Base-by-base conservation (phyloP, 2,329 filamentous ascomycete species). In the Colletotrichum somersetense region DNA sequence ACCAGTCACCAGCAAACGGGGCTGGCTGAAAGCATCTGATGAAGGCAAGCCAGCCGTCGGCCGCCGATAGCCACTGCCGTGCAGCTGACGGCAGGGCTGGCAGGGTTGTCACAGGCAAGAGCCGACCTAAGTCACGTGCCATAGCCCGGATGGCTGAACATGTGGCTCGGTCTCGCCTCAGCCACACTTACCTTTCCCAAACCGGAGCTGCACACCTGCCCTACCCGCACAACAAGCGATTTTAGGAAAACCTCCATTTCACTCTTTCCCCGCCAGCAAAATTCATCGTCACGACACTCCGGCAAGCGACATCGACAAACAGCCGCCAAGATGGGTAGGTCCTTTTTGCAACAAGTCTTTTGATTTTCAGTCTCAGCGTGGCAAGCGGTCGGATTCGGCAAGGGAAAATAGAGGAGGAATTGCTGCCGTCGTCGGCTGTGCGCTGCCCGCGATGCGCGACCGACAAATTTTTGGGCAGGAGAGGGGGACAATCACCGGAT, bases 271-370 rank as follows among this genome's bases (percentile, higher is more conserved):
- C 59, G 55, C 68, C 64, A 59, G 40, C 55, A 63, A 73, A 71
- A 56, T 71, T 66, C 73, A 72, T 68, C 73, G 68, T 73, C 73
- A 74, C 67, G 71, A 73, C 71, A 74, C 67, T 73, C 71, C 73
- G 73, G 73, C 73, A 73, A 73, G 63, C 69, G 72, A 73, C 66
- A 72, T 69, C 67, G 67, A 74, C 71, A 70, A 74, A 74, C 73
- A 74, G 73, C 73, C 73, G 73, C 68, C 73, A 74, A 74, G 63
- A 74, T 74, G 73, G 73, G 73, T 74, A 67, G 63, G 73, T 74
- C 65, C n/a, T 50, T 50, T 14, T 40, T 55, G 58, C 30, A 67
- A 68, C 58, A 23, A 40, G 23, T 35, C 33, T 14, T 42, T 61
- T 12, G 44, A 58, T 55, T 56, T 50, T 52, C n/a, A 52, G 33